Conservation (phyloP, 2,329 filamentous ascomycete genomes). For the Calonectria henricotiae region DNA sequence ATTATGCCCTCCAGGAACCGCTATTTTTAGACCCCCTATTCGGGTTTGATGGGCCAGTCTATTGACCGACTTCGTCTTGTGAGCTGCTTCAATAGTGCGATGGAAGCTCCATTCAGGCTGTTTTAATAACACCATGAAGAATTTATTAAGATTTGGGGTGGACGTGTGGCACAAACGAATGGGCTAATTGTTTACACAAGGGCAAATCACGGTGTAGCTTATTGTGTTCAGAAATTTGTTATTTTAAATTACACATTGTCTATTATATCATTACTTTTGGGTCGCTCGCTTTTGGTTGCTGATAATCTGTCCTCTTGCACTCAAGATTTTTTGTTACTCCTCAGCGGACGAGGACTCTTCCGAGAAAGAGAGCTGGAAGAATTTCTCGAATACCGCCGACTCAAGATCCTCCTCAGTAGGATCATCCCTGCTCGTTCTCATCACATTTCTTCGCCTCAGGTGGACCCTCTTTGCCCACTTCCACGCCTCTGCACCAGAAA, state of each 20-base stretch:
- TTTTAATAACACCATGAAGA: no score
- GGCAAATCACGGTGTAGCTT: no score
- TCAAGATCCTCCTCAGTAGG: slow-evolving; percentile 28
- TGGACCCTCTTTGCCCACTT: slow-evolving; percentile 77
- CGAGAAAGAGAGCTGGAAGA: neutral
- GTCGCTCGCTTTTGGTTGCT: neutral
- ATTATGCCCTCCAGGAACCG: neutral
- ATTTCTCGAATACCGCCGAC: slow-evolving; percentile 24
- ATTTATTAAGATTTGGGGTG: no score
- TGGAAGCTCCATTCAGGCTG: neutral
- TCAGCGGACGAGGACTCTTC: neutral
- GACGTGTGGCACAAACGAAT: no score
- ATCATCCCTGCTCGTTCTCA: neutral
- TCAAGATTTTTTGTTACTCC: neutral
- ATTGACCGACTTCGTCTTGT: neutral
- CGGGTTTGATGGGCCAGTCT: neutral
- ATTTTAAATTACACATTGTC: neutral
- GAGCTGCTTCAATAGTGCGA: neutral
- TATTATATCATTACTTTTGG: neutral
- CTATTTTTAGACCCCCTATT: slow-evolving; percentile 12
- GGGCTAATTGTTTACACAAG: no score
- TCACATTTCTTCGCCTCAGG: slow-evolving; percentile 58
- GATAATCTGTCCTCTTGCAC: neutral
- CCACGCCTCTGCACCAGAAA: slow-evolving; percentile 76
- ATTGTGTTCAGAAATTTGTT: neutral